These are phyloP conservation scores for Purpureocillium lavendulum DNA, from an alignment of 2,329 filamentous ascomycete genomes.

Conservation along the genomic window DNA sequence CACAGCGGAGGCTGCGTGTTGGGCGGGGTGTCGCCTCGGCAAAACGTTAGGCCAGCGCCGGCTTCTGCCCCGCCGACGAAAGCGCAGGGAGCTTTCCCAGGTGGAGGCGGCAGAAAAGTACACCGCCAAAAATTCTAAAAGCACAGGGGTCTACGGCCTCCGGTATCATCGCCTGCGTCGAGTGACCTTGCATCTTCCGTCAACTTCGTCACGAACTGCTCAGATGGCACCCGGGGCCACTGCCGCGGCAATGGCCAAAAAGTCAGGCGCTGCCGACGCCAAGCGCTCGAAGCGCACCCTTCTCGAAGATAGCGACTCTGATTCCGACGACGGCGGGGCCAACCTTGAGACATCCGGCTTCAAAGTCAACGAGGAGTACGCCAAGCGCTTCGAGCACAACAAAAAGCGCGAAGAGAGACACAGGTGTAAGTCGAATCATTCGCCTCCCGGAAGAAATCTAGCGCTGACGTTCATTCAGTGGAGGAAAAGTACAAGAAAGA, in stretches of 20 bases:
- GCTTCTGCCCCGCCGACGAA: slow-evolving; percentile 7
- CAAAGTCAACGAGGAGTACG: slow-evolving; percentile 86
- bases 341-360: slow-evolving; percentile 40
- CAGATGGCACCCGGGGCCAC: slow-evolving; percentile 5
- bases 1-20: no score
- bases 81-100: background rate
- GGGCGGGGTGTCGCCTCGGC: slow-evolving; percentile 4
- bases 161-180: no score
- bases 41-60: slow-evolving; percentile 10
- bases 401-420: slow-evolving; percentile 90
- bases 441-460: no score
- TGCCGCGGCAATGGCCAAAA: slow-evolving; percentile 8
- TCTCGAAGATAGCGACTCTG: slow-evolving; percentile 48
- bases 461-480: slow-evolving; percentile 41
- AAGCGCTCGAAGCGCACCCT: slow-evolving; percentile 37
- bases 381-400: slow-evolving; percentile 87
- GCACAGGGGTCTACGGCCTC: background rate
- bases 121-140: slow-evolving; percentile 24
- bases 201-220: background rate
- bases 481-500: slow-evolving; percentile 71
- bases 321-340: slow-evolving; percentile 36
- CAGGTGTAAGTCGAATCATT: slow-evolving; percentile 38
- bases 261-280: slow-evolving; percentile 7
- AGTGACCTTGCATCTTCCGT: no score
- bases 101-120: slow-evolving; percentile 12